Evolutionary conservation across 1,284 basidiomycete genomes (phyloP).

Genomic region (Agaricales sp.): DNA sequence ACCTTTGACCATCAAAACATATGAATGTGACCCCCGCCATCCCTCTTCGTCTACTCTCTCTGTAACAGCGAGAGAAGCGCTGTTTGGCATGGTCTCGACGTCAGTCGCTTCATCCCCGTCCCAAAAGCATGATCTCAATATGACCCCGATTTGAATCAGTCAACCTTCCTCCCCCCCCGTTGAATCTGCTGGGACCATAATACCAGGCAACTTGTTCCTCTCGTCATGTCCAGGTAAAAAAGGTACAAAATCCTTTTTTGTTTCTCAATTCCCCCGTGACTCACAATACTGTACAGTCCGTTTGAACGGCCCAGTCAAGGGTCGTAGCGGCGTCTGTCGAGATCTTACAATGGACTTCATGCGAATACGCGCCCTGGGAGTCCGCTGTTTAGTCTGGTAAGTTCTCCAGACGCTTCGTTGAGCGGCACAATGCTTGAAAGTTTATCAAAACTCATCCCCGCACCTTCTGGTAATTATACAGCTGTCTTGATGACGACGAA

Average conservation of each 20-base stretch:
- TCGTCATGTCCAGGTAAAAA: conserved; percentile 97
- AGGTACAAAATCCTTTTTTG: conserved; percentile 26
- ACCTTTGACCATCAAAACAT: conserved; percentile 15
- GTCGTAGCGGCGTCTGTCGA: conserved; percentile 77
- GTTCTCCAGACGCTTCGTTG: conserved; percentile 16
- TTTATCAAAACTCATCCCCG: conserved; percentile 1
- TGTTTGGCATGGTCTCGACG: conserved; percentile 4
- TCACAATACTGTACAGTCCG: conserved; percentile 43
- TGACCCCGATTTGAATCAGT: no score
- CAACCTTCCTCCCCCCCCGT: conserved; percentile 8
- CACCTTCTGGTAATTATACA: conserved; percentile 18
- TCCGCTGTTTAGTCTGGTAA: conserved; percentile 79
- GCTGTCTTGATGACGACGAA: conserved; percentile 84
- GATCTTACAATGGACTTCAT: conserved; percentile 71
- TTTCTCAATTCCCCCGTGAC: conserved; percentile 3
- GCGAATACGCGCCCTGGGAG: conserved; percentile 70
- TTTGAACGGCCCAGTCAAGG: conserved; percentile 71
- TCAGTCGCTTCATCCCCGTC: neutral
- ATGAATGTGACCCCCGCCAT: no score
- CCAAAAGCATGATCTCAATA: neutral
- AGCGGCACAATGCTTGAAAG: conserved; percentile 1
- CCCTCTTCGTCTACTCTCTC: conserved; percentile 19
- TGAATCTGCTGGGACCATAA: conserved; percentile 13
- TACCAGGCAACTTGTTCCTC: conserved; percentile 81
- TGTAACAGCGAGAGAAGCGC: conserved; percentile 11